Conservation (phyloP, 129 eudicot species). For the Helianthus annuus region DNA sequence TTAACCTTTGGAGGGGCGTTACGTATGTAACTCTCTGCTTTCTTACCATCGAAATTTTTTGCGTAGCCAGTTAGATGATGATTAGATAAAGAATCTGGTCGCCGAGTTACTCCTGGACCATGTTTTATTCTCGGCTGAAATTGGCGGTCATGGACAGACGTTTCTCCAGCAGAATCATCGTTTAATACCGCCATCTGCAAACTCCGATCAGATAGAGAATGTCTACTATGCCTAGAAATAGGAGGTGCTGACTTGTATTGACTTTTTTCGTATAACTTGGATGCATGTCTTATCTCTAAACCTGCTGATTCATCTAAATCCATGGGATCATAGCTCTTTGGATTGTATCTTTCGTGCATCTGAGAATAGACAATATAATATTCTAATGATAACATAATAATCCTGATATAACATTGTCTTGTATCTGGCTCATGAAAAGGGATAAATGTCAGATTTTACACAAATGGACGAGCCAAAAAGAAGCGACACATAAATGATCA, state of each 20-base stretch:
- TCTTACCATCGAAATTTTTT: constrained; percentile 36
- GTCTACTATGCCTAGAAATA: constrained; percentile 35
- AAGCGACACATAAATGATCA: neutral
- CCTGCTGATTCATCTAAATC: constrained; percentile 49
- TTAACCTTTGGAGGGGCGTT: constrained; percentile 33
- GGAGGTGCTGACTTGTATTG: constrained; percentile 35
- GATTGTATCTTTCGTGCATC: constrained; percentile 50
- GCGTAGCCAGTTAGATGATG: constrained; percentile 36
- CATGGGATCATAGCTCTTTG: constrained; percentile 39
- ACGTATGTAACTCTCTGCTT: constrained; percentile 35
- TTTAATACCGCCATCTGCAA: constrained; percentile 38
- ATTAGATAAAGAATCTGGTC: constrained; percentile 39
- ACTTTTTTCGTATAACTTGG: constrained; percentile 43
- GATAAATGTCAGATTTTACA: constrained; percentile 12
- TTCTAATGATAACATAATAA: neutral
- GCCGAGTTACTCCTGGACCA: constrained; percentile 36
- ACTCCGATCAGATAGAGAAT: constrained; percentile 37
- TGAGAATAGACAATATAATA: neutral
- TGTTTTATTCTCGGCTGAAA: constrained; percentile 42
- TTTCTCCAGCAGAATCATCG: constrained; percentile 51
- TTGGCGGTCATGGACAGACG: constrained; percentile 30
- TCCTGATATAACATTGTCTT: neutral
- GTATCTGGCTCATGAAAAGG: constrained; percentile 27
- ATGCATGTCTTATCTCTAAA: constrained; percentile 41
- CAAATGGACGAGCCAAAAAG: neutral